Conservation (phyloP, 169 alveolate species). For the Babesia bovis region DNA sequence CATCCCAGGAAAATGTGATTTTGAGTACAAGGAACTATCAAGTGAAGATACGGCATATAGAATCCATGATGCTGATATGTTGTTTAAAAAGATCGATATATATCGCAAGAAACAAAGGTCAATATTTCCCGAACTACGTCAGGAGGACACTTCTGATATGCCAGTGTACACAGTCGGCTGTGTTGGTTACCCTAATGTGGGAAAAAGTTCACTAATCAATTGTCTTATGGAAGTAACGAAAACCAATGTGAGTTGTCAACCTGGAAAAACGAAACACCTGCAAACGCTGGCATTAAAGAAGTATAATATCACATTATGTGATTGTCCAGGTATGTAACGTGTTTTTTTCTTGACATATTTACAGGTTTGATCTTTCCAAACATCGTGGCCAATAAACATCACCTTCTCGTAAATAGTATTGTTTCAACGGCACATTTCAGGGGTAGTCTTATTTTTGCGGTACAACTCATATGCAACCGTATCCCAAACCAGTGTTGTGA, state of each 20-base stretch:
- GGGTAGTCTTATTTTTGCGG: constrained; percentile 88
- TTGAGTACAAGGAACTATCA: not conserved
- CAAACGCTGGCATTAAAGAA: constrained; percentile 86
- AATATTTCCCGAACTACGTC: constrained; percentile 9
- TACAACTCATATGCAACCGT: constrained; percentile 91
- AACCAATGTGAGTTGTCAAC: constrained; percentile 94
- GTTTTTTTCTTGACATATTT: constrained; percentile 6
- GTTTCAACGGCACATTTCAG: constrained; percentile 93
- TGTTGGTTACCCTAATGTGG: constrained; percentile 99
- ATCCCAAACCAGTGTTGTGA: constrained; percentile 85
- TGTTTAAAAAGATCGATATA: constrained; percentile 55
- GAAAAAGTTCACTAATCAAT: constrained; percentile 97
- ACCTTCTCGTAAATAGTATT: constrained; percentile 94
- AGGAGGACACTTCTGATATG: not conserved
- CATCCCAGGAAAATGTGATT: constrained; percentile 17
- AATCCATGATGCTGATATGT: constrained; percentile 65
- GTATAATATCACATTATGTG: constrained; percentile 89
- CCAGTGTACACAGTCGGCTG: constrained; percentile 89
- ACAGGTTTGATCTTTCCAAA: constrained; percentile 97
- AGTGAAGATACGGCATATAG: constrained; percentile 18
- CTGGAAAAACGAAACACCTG: constrained; percentile 98
- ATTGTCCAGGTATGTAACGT: constrained; percentile 87
- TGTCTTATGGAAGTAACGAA: constrained; percentile 91
- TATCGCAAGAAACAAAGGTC: constrained; percentile 40
- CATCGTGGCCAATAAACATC: constrained; percentile 92